Evolutionary conservation across 805 yeast species (phyloP).

Genomic region (Clavispora fructus): DNA sequence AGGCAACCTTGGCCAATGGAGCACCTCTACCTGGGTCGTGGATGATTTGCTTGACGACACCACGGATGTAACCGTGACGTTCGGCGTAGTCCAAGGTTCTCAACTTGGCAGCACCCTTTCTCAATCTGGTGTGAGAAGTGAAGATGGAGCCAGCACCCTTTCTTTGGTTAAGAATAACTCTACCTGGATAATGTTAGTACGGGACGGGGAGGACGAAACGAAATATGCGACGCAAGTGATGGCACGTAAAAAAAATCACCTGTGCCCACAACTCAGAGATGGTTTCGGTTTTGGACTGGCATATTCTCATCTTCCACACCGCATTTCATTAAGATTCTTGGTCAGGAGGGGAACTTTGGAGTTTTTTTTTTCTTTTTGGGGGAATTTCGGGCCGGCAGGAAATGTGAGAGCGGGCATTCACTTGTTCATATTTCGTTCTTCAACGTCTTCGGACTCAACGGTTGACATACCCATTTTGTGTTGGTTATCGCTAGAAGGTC

Average conservation of each 20-base stretch:
- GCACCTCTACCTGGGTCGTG: constrained; percentile 99
- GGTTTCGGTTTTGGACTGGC: no score
- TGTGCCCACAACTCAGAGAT: no score
- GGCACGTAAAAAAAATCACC: no score
- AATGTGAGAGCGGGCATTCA: no score
- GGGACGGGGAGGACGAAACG: no score
- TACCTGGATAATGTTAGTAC: constrained; percentile 51
- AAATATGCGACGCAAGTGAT: no score
- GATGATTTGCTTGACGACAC: constrained; percentile 96
- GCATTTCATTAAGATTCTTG: no score
- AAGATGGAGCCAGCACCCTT: constrained; percentile 99
- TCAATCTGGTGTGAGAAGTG: constrained; percentile 99
- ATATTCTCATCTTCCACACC: no score
- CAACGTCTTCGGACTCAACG: not conserved
- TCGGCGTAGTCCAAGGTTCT: constrained; percentile 99
- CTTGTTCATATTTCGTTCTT: no score
- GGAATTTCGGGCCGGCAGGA: no score
- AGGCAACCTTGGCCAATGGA: constrained; percentile 97
- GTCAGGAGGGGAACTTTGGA: no score
- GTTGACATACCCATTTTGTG: constrained; percentile 17
- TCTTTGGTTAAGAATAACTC: constrained; percentile 99
- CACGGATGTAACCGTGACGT: constrained; percentile 99
- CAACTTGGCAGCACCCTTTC: constrained; percentile 99
- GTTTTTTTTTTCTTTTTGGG: no score
- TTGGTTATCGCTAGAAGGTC: constrained; percentile 4